Evolutionary conservation across 371 early-diverging fungal species (phyloP).

Genomic region (Catenaria anguillulae): DNA sequence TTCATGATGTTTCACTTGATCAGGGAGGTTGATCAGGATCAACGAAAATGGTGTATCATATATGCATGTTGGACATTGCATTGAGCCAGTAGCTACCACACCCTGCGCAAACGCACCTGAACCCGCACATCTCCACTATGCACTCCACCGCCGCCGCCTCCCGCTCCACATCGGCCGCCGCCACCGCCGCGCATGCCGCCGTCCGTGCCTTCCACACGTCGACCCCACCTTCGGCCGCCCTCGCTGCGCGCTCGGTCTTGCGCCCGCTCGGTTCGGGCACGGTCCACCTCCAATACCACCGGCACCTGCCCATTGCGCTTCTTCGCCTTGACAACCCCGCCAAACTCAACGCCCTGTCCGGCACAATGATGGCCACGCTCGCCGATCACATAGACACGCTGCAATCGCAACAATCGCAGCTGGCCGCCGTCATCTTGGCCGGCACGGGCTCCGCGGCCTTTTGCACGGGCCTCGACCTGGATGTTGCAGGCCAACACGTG

Average conservation of each 20-base stretch:
- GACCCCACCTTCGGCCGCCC: not conserved
- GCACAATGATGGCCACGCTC: constrained; percentile 54
- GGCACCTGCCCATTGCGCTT: constrained; percentile 19
- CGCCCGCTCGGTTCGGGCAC: not conserved
- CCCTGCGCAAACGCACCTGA: no score
- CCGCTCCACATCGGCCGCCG: no score
- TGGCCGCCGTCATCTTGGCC: constrained; percentile 36
- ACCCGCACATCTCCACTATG: no score
- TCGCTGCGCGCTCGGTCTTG: not conserved
- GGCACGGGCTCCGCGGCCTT: constrained; percentile 35
- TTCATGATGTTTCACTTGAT: no score
- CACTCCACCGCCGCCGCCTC: no score
- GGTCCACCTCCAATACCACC: constrained; percentile 8
- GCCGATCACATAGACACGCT: constrained; percentile 20
- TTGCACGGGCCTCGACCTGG: constrained; percentile 49
- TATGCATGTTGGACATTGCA: no score
- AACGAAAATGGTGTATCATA: no score
- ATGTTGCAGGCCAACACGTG: constrained; percentile 31
- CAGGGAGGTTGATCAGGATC: no score
- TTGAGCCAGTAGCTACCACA: no score
- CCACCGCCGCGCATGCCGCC: no score
- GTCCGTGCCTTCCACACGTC: not conserved
- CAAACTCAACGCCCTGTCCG: constrained; percentile 48
- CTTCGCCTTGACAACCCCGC: constrained; percentile 33
- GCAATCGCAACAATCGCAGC: constrained; percentile 10